These are phyloP conservation scores for Paraglomus brasilianum DNA, from an alignment of 192 early-diverging fungal species.

Conservation along the genomic window DNA sequence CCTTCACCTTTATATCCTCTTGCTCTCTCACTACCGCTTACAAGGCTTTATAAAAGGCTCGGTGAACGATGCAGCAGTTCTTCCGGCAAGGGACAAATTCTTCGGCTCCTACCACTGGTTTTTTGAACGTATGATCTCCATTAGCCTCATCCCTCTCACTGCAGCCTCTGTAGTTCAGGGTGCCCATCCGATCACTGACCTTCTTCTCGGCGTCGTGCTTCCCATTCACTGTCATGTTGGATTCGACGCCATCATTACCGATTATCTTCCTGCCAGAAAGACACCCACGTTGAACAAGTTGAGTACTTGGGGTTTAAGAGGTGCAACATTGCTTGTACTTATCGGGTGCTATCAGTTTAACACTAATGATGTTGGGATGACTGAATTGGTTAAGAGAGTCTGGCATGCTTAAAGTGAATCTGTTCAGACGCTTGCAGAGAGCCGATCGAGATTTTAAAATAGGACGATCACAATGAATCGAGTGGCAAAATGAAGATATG, in stretches of 20 bases:
- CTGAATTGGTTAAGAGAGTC: slow-evolving; percentile 76
- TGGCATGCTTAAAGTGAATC: slow-evolving; percentile 75
- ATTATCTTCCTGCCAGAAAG: slow-evolving; percentile 80
- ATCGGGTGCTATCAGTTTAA: slow-evolving; percentile 94
- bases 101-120: slow-evolving; percentile 97
- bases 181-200: slow-evolving; percentile 85
- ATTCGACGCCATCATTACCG: slow-evolving; percentile 68
- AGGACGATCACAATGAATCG: too few relatives aligned
- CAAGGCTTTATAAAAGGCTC: slow-evolving; percentile 24
- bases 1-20: not conserved
- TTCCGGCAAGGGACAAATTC: slow-evolving; percentile 47
- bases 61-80: slow-evolving; percentile 19
- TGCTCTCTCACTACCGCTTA: not conserved
- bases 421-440: not conserved
- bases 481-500: too few relatives aligned
- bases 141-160: slow-evolving; percentile 74
- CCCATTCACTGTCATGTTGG: slow-evolving; percentile 92
- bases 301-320: slow-evolving; percentile 62
- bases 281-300: slow-evolving; percentile 61
- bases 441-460: too few relatives aligned
- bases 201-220: slow-evolving; percentile 84
- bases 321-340: slow-evolving; percentile 68
- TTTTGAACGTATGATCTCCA: slow-evolving; percentile 82
- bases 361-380: slow-evolving; percentile 93
- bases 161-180: slow-evolving; percentile 76